A percentile compares a stretch with the other conserved stretches of the same genome.
phyloP scores from a whole-genome alignment of 1,284 basidiomycete species.

The Sporisorium reilianum region DNA sequence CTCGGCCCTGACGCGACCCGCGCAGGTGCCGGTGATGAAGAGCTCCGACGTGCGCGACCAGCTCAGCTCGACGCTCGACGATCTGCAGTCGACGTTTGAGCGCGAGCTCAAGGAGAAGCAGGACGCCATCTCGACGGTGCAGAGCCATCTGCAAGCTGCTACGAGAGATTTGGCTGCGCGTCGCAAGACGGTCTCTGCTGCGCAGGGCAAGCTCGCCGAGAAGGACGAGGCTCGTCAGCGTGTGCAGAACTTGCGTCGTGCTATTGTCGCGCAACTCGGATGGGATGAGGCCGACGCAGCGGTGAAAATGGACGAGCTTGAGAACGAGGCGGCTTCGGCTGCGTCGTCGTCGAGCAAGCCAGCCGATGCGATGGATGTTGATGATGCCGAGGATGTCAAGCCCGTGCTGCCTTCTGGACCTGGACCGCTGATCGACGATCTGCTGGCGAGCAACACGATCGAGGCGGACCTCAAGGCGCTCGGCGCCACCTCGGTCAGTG shows the following conservation, averaged over 20 bases:
- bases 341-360: not conserved
- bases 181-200: slow-evolving; percentile 73
- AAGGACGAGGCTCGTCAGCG: slow-evolving; percentile 59
- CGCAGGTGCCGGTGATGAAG: slow-evolving; percentile 78
- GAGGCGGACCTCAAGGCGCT: slow-evolving; percentile 14
- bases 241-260: slow-evolving; percentile 51
- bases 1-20: slow-evolving; percentile 69
- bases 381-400: slow-evolving; percentile 28
- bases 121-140: slow-evolving; percentile 84
- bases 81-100: slow-evolving; percentile 87
- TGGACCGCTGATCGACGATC: slow-evolving; percentile 9
- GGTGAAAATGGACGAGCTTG: slow-evolving; percentile 19
- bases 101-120: slow-evolving; percentile 87
- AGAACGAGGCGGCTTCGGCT: slow-evolving; percentile 4
- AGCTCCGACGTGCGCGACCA: slow-evolving; percentile 87
- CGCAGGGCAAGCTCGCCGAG: slow-evolving; percentile 57
- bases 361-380: slow-evolving; percentile 35
- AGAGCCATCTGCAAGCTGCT: slow-evolving; percentile 85
- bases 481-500: not conserved
- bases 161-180: slow-evolving; percentile 90
- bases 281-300: slow-evolving; percentile 67
- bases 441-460: slow-evolving; percentile 10
- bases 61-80: slow-evolving; percentile 71
- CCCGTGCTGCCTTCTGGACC: slow-evolving; percentile 4
- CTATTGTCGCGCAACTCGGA: slow-evolving; percentile 72